Percentiles rank a stretch among this genome's conserved stretches.
Conservation (phyloP, 176 grass and related monocot genomes). For the Aegilops sharonensis region DNA sequence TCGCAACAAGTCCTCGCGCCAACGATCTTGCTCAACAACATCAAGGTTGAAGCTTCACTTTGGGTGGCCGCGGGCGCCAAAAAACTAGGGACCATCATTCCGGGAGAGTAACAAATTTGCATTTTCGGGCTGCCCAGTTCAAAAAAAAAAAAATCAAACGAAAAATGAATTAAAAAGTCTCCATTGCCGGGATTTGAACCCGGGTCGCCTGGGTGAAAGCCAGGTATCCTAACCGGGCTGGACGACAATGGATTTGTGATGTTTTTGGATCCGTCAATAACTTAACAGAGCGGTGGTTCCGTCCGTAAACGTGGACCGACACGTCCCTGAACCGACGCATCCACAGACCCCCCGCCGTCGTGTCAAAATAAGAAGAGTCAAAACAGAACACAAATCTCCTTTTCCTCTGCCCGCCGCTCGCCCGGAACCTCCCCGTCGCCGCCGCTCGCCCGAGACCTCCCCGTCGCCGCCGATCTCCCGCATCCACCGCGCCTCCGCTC, state of each 20-base stretch:
- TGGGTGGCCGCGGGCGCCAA: too few relatives aligned
- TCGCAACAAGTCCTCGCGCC: too few relatives aligned
- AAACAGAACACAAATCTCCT: neutral
- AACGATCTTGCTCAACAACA: too few relatives aligned
- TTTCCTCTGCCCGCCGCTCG: neutral
- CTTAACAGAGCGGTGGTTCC: too few relatives aligned
- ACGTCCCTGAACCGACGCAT: neutral
- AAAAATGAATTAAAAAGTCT: too few relatives aligned
- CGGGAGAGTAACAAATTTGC: too few relatives aligned
- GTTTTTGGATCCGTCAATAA: accelerated
- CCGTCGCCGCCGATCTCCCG: neutral
- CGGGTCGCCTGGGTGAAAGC: constrained; percentile 92
- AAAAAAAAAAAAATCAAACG: too few relatives aligned
- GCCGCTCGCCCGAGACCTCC: neutral
- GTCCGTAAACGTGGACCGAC: neutral
- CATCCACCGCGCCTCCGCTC: neutral
- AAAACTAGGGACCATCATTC: too few relatives aligned
- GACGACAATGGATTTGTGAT: constrained; percentile 50
- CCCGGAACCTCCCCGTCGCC: neutral
- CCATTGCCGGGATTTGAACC: constrained; percentile 96
- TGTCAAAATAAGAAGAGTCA: neutral
- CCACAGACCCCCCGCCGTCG: neutral
- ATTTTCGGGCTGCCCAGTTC: too few relatives aligned
- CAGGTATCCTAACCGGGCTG: constrained; percentile 90
- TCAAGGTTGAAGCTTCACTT: too few relatives aligned